These are phyloP conservation scores for Roridomyces roridus DNA, from an alignment of 768 basidiomycete genomes.

Conservation along the genomic window DNA sequence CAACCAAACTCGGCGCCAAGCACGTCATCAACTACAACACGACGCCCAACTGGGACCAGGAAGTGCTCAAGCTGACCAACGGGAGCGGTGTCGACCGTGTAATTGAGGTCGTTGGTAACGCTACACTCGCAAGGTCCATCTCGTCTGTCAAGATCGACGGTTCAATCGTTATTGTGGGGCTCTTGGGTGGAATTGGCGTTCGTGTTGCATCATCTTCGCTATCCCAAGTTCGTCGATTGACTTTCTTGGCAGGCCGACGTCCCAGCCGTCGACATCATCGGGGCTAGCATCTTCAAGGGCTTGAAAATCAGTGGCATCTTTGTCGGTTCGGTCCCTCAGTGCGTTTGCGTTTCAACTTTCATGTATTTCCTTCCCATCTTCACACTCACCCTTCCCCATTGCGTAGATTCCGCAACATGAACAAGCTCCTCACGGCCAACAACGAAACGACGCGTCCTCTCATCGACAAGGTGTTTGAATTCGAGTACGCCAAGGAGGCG, in stretches of 20 bases:
- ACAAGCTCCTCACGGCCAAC: conserved; percentile 43
- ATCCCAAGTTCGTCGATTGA: too few relatives aligned
- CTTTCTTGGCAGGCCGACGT: conserved; percentile 15
- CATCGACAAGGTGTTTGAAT: conserved; percentile 42
- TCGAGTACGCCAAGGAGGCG: conserved; percentile 47
- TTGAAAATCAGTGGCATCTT: conserved; percentile 49
- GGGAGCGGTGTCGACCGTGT: conserved; percentile 30
- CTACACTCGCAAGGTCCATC: conserved; percentile 39
- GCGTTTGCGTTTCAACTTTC: conserved; percentile 21
- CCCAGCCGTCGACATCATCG: conserved; percentile 32
- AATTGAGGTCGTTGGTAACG: conserved; percentile 43
- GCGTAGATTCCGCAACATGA: conserved; percentile 58
- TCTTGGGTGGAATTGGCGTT: conserved; percentile 34
- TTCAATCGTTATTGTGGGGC: conserved; percentile 41
- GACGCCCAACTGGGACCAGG: conserved; percentile 54
- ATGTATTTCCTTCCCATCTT: neutral
- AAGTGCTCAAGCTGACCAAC: conserved; percentile 42
- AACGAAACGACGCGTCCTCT: conserved; percentile 41
- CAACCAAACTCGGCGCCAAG: conserved; percentile 46
- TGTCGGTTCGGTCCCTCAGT: conserved; percentile 52
- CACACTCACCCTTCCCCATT: too few relatives aligned
- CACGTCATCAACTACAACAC: conserved; percentile 59
- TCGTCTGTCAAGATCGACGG: conserved; percentile 36
- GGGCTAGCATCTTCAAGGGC: conserved; percentile 33
- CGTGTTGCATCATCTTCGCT: too few relatives aligned